Evolutionary conservation across 331 rosid genomes (phyloP), one percentile per base, ranked within the genome.

Genomic region (Spiraea crenata): DNA sequence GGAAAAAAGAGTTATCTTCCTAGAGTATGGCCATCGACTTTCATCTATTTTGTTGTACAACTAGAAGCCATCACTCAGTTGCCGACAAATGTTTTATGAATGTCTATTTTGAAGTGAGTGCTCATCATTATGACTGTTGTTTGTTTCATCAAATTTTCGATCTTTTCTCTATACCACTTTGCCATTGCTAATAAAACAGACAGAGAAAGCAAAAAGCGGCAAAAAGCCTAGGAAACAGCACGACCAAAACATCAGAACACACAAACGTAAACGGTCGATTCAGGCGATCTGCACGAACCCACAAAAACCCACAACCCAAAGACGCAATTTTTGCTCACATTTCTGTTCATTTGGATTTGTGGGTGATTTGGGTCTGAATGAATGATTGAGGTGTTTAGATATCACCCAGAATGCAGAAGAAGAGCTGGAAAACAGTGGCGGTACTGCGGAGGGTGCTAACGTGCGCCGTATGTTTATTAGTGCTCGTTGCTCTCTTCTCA

Each of bases 371-470:
- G 57, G 37, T 70, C 49, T 17, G 35, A n/a, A 17, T 59, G 45
- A 17, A 59, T 61, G 48, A 57, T 37, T 70, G 65, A 57, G 62
- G 38, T 1, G 19, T 57, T 62, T 34, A 59, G 81, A 72, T n/a
- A 44, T 25, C 31, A 25, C 54, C 57, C 64, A 70, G 57, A 88
- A 88, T 88, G 96, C 88, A 80, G 91, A 90, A 54, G 83, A 88
- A 89, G 14, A 81, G 65, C 15, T 69, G 79, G 80, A 74, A 77
- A 66, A 72, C 89, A 19, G 71, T 87, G 74, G 65, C 34, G 52
- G 73, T 84, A 69, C 59, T 85, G 48, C 79, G 95, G 77, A 87
- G 71, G 85, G 79, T 89, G 74, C 77, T 93, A 38, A 84, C 81
- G 40, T 87, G 82, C 75, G 86, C 96, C 47, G 72, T 91, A 44